These are phyloP conservation scores for Rosa persica DNA, from an alignment of 306 rosid species.

Conservation along the genomic window DNA sequence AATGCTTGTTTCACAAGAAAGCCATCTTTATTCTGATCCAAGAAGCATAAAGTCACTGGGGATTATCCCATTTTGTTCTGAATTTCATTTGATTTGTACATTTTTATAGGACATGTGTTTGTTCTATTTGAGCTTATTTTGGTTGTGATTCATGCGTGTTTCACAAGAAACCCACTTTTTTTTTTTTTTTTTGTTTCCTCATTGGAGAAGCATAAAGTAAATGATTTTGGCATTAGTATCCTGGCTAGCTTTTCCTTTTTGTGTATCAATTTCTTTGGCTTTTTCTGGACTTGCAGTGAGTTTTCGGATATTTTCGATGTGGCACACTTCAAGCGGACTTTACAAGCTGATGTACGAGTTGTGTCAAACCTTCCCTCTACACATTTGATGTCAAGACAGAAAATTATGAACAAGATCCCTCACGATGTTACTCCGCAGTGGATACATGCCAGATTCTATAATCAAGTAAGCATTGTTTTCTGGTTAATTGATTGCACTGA, in stretches of 20 bases:
- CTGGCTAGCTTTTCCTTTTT: constrained; percentile 4
- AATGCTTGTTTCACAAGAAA: constrained; percentile 9
- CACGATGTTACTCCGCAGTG: constrained; percentile 46
- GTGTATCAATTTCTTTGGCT: background rate
- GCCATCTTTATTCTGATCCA: background rate
- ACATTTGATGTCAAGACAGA: constrained; percentile 40
- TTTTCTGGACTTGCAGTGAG: constrained; percentile 36
- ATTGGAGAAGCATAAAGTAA: background rate
- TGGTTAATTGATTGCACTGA: background rate
- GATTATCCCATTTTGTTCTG: background rate
- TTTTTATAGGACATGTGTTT: background rate
- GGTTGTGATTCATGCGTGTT: background rate
- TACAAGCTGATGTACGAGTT: constrained; percentile 51
- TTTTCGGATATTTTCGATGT: constrained; percentile 54
- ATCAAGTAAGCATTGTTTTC: constrained; percentile 30
- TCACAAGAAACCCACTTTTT: background rate
- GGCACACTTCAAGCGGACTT: constrained; percentile 43
- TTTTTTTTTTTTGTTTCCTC: too few relatives aligned
- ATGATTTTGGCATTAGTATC: background rate
- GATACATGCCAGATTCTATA: constrained; percentile 45
- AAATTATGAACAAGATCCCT: constrained; percentile 40
- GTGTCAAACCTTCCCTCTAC: constrained; percentile 50
- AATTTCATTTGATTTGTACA: background rate
- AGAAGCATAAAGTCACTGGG: background rate
- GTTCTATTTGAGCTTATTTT: background rate